These are phyloP conservation scores for Taxillus chinensis DNA, from an alignment of 164 flowering plant species.

Conservation along the genomic window DNA sequence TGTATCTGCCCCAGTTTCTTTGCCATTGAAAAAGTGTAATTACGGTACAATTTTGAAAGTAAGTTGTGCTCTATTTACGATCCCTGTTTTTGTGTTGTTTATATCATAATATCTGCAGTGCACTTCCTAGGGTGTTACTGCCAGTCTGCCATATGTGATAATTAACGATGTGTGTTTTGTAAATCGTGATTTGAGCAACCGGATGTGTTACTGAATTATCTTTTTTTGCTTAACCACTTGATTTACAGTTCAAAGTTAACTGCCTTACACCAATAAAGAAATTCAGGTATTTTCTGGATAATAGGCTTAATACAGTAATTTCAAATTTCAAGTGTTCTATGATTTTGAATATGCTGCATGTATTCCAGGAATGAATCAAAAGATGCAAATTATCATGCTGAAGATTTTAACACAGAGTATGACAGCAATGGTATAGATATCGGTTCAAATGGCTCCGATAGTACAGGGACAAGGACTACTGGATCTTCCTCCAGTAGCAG, in stretches of 20 bases:
- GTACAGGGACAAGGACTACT: conserved; percentile 16
- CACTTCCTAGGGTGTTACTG: background rate
- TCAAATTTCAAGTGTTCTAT: conserved; percentile 1
- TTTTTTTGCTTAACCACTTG: conserved; percentile 4
- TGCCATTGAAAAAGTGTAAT: conserved; percentile 43
- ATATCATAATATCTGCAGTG: background rate
- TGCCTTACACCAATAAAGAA: conserved; percentile 36
- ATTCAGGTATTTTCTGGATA: conserved; percentile 17
- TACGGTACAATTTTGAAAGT: conserved; percentile 45
- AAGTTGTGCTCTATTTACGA: conserved; percentile 3
- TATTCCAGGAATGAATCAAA: conserved; percentile 34
- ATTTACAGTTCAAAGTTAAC: conserved; percentile 38
- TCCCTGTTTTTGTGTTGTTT: background rate
- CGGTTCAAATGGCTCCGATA: conserved; percentile 45
- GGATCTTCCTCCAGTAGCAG: conserved; percentile 42
- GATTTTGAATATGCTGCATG: conserved; percentile 6
- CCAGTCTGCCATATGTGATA: background rate
- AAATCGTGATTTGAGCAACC: background rate
- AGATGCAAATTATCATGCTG: conserved; percentile 18
- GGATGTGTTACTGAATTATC: background rate
- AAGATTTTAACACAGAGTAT: conserved; percentile 21
- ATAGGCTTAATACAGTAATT: background rate
- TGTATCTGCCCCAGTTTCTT: conserved; percentile 28
- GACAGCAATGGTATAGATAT: conserved; percentile 29
- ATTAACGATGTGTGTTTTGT: background rate